Percentiles rank a stretch among this genome's conserved stretches.
These are phyloP conservation scores for Cladosporium sp. DNA, from an alignment of 2,329 filamentous ascomycete genomes.

Conservation along the genomic window DNA sequence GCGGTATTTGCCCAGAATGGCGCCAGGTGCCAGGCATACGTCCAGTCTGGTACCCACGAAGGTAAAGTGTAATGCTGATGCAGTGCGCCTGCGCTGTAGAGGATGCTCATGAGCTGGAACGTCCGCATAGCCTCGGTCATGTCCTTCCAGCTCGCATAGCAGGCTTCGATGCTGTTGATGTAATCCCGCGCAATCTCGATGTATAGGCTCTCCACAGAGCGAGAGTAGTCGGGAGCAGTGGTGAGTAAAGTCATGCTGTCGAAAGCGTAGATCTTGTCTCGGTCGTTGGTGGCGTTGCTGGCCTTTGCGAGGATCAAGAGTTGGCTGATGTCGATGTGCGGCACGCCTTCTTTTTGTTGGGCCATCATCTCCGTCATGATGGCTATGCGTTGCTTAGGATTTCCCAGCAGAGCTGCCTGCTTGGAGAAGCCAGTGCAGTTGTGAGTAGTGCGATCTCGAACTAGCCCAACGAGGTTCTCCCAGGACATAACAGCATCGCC, in stretches of 20 bases:
- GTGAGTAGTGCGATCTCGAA: slow-evolving; percentile 28
- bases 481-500: slow-evolving; percentile 22
- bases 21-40: slow-evolving; percentile 34
- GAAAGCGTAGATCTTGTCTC: slow-evolving; percentile 38
- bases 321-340: slow-evolving; percentile 36
- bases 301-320: slow-evolving; percentile 36
- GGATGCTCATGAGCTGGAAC: slow-evolving; percentile 35
- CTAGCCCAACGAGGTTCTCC: slow-evolving; percentile 34
- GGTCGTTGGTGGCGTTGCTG: slow-evolving; percentile 34
- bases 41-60: slow-evolving; percentile 41
- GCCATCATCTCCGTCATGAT: slow-evolving; percentile 37
- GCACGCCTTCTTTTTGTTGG: slow-evolving; percentile 29
- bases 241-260: slow-evolving; percentile 33
- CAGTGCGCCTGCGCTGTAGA: slow-evolving; percentile 35
- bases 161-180: slow-evolving; percentile 31
- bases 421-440: slow-evolving; percentile 33
- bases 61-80: slow-evolving; percentile 35
- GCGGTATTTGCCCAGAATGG: slow-evolving; percentile 33
- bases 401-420: slow-evolving; percentile 33
- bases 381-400: slow-evolving; percentile 35
- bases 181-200: slow-evolving; percentile 34
- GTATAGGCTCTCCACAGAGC: slow-evolving; percentile 29
- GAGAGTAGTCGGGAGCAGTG: slow-evolving; percentile 31
- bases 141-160: slow-evolving; percentile 30
- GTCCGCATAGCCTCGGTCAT: slow-evolving; percentile 31